Evolutionary conservation across 1,284 basidiomycete genomes (phyloP).

Genomic region (Sporisorium scitamineum): DNA sequence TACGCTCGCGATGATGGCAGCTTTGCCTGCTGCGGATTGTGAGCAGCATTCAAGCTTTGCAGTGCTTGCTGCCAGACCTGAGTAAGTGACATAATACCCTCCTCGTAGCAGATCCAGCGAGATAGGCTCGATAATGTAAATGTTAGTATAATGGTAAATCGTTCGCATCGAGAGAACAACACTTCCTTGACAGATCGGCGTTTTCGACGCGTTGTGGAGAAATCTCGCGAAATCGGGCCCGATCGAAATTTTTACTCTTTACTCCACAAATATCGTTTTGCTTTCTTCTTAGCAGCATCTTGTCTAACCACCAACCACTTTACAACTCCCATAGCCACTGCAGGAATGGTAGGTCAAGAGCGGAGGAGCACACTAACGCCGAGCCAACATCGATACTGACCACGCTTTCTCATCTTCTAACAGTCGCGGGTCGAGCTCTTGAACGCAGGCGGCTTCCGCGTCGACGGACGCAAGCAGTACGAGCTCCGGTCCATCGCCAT

Average conservation of each 20-base stretch:
- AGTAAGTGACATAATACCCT: conserved; percentile 21
- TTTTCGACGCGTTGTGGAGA: conserved; percentile 17
- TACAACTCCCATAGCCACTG: too few relatives aligned
- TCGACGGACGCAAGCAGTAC: conserved; percentile 88
- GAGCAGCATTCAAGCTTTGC: conserved; percentile 7
- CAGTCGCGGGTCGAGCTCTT: conserved; percentile 85
- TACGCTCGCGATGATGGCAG: conserved; percentile 23
- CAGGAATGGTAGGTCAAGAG: conserved; percentile 24
- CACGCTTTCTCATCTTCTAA: not conserved
- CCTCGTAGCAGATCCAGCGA: not conserved
- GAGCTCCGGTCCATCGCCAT: conserved; percentile 88
- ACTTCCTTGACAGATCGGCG: not conserved
- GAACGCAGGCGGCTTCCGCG: conserved; percentile 83
- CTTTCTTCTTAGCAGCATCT: not conserved
- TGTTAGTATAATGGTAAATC: conserved; percentile 15
- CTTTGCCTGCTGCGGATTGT: not conserved
- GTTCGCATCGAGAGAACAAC: conserved; percentile 19
- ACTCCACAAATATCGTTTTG: conserved; percentile 19
- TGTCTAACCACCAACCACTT: not conserved
- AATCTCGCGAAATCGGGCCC: conserved; percentile 14
- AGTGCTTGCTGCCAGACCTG: conserved; percentile 32
- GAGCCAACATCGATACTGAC: not conserved
- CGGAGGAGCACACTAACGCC: not conserved
- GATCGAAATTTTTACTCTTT: conserved; percentile 36
- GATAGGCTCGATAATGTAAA: not conserved